Conservation (phyloP, 2,329 filamentous ascomycete species). For the Hypoxylon sp. region DNA sequence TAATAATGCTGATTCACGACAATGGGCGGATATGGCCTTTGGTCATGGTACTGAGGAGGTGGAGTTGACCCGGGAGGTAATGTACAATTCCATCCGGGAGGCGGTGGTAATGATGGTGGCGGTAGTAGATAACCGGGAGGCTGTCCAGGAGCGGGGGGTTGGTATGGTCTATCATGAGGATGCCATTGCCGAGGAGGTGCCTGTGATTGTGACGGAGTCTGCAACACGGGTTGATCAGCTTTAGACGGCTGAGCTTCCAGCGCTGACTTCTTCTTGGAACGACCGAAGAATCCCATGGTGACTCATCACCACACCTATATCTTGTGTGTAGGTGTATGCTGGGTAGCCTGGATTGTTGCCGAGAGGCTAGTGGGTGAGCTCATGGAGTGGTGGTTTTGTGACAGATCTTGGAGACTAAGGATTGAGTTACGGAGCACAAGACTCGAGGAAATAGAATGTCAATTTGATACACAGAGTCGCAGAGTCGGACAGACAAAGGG, state of each 20-base stretch:
- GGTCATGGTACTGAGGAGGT: conserved; percentile 50
- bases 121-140: conserved; percentile 37
- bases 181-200: conserved; percentile 39
- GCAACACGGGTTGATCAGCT: conserved; percentile 13
- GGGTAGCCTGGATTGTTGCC: conserved; percentile 13
- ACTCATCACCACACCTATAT: conserved; percentile 14
- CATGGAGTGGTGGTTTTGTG: conserved; percentile 23
- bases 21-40: conserved; percentile 58
- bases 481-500: conserved; percentile 30
- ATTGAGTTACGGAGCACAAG: conserved; percentile 31
- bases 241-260: conserved; percentile 18
- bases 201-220: conserved; percentile 29
- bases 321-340: conserved; percentile 25
- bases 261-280: conserved; percentile 40
- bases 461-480: conserved; percentile 28
- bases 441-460: conserved; percentile 18
- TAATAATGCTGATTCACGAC: conserved; percentile 70
- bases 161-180: conserved; percentile 43
- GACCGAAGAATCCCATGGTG: conserved; percentile 41
- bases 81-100: conserved; percentile 40
- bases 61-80: conserved; percentile 45
- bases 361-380: conserved; percentile 30
- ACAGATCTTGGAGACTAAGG: conserved; percentile 19
- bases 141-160: conserved; percentile 47
- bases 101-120: conserved; percentile 38